Percentiles rank a stretch among this genome's conserved stretches.
phyloP scores from a whole-genome alignment of 805 yeast species.

The Zygosaccharomyces gambellarensis region DNA sequence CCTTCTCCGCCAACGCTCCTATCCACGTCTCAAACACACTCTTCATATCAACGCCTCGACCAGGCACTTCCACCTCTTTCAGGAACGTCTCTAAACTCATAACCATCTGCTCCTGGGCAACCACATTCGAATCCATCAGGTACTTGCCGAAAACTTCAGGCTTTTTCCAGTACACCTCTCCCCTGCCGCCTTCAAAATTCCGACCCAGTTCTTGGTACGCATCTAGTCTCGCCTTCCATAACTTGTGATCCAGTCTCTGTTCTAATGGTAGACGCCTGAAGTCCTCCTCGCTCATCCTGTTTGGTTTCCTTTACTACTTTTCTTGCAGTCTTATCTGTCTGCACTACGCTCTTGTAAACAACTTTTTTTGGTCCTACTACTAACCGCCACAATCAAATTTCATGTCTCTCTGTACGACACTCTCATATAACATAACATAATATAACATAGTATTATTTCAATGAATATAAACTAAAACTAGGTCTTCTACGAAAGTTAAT shows the following conservation, averaged over 20 bases:
- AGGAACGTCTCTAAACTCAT: slow-evolving; percentile 50
- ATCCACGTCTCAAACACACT: slow-evolving; percentile 19
- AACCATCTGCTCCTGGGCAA: slow-evolving; percentile 83
- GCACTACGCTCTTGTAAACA: background rate
- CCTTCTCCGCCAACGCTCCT: slow-evolving; percentile 66
- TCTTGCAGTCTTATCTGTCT: background rate
- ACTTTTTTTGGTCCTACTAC: background rate
- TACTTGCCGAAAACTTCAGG: slow-evolving; percentile 55
- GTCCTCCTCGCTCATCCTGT: slow-evolving; percentile 48
- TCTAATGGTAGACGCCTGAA: slow-evolving; percentile 57
- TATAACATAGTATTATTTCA: no score
- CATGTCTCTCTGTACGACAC: background rate
- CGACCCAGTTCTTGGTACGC: slow-evolving; percentile 69
- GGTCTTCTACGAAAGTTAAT: no score
- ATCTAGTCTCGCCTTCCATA: slow-evolving; percentile 81
- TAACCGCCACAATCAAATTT: slow-evolving; percentile 4
- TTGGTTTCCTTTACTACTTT: background rate
- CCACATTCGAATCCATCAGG: slow-evolving; percentile 78
- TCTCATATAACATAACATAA: no score
- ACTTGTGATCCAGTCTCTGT: slow-evolving; percentile 62
- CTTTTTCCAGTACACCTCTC: slow-evolving; percentile 37
- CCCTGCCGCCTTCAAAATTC: slow-evolving; percentile 37
- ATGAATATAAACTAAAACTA: no score
- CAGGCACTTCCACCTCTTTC: slow-evolving; percentile 48
- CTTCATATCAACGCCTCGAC: slow-evolving; percentile 9